A percentile compares a stretch with the other conserved stretches of the same genome.
phyloP scores from a whole-genome alignment of 2,329 filamentous ascomycete species.

The Colletotrichum kahawae region DNA sequence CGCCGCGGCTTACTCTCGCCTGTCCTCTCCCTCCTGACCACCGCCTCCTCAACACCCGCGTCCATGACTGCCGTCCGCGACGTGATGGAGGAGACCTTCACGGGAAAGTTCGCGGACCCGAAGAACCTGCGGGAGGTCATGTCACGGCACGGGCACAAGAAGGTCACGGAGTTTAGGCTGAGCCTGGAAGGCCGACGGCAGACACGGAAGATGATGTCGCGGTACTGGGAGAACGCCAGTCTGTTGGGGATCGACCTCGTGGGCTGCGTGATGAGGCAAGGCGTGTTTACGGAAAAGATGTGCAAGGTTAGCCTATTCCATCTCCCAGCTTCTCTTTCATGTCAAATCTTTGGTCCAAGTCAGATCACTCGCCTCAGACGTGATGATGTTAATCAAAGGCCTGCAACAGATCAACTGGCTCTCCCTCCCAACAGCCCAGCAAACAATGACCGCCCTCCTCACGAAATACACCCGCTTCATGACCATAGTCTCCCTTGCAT shows the following conservation, averaged over 20 bases:
- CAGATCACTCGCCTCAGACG: background rate
- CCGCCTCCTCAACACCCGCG: background rate
- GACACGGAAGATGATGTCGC: slow-evolving; percentile 44
- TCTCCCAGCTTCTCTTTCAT: background rate
- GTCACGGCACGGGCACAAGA: background rate
- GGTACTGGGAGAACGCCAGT: slow-evolving; percentile 45
- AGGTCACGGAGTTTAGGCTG: slow-evolving; percentile 6
- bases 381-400: fast-evolving
- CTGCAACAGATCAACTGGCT: slow-evolving; percentile 66
- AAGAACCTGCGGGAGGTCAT: slow-evolving; percentile 9
- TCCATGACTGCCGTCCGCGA: slow-evolving; percentile 3
- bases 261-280: slow-evolving; percentile 46
- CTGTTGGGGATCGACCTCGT: slow-evolving; percentile 43
- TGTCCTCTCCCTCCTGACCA: slow-evolving; percentile 2
- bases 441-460: slow-evolving; percentile 65
- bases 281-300: slow-evolving; percentile 41
- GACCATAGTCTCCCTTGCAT: slow-evolving; percentile 53
- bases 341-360: background rate
- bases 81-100: slow-evolving; percentile 15
- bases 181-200: slow-evolving; percentile 30
- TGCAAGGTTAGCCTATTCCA: background rate
- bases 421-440: slow-evolving; percentile 63
- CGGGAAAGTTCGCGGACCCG: slow-evolving; percentile 13
- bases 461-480: slow-evolving; percentile 67
- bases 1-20: slow-evolving; percentile 10